Percentiles rank a stretch among this genome's conserved stretches.
phyloP scores from a whole-genome alignment of 169 alveolate genomes.

The Plasmodium reichenowi region DNA sequence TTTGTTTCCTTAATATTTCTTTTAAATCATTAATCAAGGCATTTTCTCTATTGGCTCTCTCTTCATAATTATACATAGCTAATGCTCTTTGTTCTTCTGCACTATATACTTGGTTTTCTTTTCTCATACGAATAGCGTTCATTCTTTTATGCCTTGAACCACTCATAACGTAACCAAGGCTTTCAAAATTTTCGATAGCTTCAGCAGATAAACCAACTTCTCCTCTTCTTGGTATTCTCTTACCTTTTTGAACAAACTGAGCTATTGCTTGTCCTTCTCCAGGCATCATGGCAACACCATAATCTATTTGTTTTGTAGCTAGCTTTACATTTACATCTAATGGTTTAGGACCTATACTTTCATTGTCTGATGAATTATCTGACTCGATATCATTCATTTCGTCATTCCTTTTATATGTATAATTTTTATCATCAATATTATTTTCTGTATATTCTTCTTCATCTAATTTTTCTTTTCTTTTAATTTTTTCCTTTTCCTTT shows the following conservation, averaged over 20 bases:
- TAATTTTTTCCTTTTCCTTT: background rate
- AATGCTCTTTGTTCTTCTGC: conserved; percentile 89
- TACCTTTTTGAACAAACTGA: conserved; percentile 90
- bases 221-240: conserved; percentile 93
- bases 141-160: conserved; percentile 91
- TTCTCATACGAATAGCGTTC: conserved; percentile 93
- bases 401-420: background rate
- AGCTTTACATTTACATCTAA: conserved; percentile 62
- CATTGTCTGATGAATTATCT: conserved; percentile 34
- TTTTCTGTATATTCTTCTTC: conserved; percentile 7
- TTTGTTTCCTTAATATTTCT: conserved; percentile 81
- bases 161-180: conserved; percentile 94
- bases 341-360: conserved; percentile 80
- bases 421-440: conserved; percentile 1
- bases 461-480: background rate
- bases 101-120: conserved; percentile 89
- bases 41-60: conserved; percentile 86
- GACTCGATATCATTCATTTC: background rate
- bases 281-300: conserved; percentile 80
- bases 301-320: conserved; percentile 65
- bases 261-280: conserved; percentile 92
- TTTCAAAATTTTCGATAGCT: conserved; percentile 91
- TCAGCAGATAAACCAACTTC: conserved; percentile 95
- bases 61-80: conserved; percentile 87
- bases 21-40: conserved; percentile 86